phyloP scores from a whole-genome alignment of 495 filamentous ascomycete species.

The Penicillium maclennaniae region DNA sequence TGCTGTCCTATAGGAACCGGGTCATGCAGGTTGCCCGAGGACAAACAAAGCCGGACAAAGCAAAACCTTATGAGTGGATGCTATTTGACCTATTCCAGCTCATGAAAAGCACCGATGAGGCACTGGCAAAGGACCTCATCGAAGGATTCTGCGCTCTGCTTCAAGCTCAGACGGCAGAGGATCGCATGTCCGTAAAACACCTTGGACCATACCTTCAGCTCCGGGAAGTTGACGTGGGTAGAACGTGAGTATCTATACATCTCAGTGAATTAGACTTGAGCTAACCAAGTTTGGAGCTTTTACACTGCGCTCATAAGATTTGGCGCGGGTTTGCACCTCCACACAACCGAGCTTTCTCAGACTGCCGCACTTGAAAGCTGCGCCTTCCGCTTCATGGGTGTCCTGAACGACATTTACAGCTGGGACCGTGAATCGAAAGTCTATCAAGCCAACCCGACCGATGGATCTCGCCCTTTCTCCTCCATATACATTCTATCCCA shows the following conservation, averaged over 20 bases:
- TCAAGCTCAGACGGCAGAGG: conserved; percentile 14
- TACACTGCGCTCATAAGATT: conserved; percentile 23
- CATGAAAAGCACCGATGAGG: conserved; percentile 12
- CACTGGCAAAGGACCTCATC: conserved; percentile 10
- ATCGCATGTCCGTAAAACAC: conserved; percentile 9
- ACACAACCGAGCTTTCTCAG: not conserved
- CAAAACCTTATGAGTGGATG: conserved; percentile 17
- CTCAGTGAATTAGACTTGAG: not conserved
- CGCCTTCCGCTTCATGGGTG: conserved; percentile 18
- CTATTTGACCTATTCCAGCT: conserved; percentile 12
- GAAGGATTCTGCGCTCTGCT: conserved; percentile 20
- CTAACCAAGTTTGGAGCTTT: conserved; percentile 6
- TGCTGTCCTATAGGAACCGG: conserved; percentile 19
- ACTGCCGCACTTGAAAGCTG: conserved; percentile 9
- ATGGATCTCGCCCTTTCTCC: conserved; percentile 21
- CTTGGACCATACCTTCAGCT: conserved; percentile 17
- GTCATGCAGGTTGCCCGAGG: conserved; percentile 12
- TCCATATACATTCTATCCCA: conserved; percentile 18
- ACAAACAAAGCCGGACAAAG: conserved; percentile 3
- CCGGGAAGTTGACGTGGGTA: conserved; percentile 17
- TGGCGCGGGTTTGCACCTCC: conserved; percentile 14
- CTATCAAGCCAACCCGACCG: conserved; percentile 10
- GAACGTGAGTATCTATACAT: conserved; percentile 7
- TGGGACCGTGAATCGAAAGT: conserved; percentile 23
- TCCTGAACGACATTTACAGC: conserved; percentile 24